phyloP scores from a whole-genome alignment of 768 basidiomycete species.

The Auricularia auricula-judae region DNA sequence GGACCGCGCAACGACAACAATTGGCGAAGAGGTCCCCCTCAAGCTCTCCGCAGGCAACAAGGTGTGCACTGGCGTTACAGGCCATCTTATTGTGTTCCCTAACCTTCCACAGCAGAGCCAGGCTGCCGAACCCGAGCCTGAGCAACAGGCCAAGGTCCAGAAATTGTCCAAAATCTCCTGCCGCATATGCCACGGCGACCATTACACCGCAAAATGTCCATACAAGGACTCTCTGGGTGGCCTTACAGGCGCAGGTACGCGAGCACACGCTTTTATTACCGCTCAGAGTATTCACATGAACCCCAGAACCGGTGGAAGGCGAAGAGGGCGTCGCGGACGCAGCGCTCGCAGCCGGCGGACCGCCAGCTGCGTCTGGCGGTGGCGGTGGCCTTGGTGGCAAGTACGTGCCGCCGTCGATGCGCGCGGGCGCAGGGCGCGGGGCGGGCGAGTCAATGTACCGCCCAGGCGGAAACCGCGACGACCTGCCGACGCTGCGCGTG shows the following conservation, averaged over 20 bases:
- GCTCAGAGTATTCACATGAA: background rate
- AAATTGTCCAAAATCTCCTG: slow-evolving; percentile 71
- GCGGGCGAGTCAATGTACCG: slow-evolving; percentile 72
- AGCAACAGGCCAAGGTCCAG: slow-evolving; percentile 53
- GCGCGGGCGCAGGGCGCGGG: slow-evolving; percentile 49
- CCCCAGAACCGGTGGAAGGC: slow-evolving; percentile 26
- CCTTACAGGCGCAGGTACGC: slow-evolving; percentile 47
- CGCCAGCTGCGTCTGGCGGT: slow-evolving; percentile 17
- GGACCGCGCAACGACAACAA: slow-evolving; percentile 87
- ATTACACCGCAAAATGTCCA: slow-evolving; percentile 97
- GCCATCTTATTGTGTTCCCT: background rate
- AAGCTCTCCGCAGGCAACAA: slow-evolving; percentile 47
- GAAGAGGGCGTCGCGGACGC: slow-evolving; percentile 20
- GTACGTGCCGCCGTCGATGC: slow-evolving; percentile 92
- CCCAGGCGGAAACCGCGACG: slow-evolving; percentile 58
- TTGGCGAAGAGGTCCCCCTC: slow-evolving; percentile 62
- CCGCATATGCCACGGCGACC: slow-evolving; percentile 90
- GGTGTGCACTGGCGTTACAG: slow-evolving; percentile 34
- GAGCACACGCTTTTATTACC: background rate
- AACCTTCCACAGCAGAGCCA: background rate
- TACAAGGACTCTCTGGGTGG: slow-evolving; percentile 89
- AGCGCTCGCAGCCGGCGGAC: slow-evolving; percentile 21
- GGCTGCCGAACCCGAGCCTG: slow-evolving; percentile 47
- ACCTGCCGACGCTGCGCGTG: slow-evolving; percentile 91
- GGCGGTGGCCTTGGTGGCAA: slow-evolving; percentile 46